These are phyloP conservation scores for Thozetella sp. DNA, from an alignment of 495 filamentous ascomycete species.

Conservation along the genomic window DNA sequence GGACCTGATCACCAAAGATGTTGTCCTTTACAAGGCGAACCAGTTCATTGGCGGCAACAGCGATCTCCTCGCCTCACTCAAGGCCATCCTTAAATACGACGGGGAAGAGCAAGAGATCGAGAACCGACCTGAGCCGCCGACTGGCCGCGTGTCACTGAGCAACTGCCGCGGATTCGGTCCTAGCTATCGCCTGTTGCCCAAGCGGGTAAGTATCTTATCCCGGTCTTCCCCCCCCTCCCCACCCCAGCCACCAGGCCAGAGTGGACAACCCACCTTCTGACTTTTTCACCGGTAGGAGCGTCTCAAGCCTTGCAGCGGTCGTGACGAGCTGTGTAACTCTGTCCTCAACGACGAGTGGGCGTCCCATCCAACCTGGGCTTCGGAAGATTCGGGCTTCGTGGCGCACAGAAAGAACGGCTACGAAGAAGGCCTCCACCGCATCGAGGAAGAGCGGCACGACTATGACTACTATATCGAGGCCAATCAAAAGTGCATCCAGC, in stretches of 20 bases:
- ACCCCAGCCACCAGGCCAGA: not conserved
- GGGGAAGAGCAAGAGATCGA: slow-evolving; percentile 78
- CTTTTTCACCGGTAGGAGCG: slow-evolving; percentile 55
- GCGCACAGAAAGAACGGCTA: slow-evolving; percentile 94
- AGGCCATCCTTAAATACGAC: slow-evolving; percentile 71
- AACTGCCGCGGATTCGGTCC: slow-evolving; percentile 93
- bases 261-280: not conserved
- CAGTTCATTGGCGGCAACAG: slow-evolving; percentile 85
- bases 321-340: slow-evolving; percentile 87
- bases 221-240: not conserved
- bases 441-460: slow-evolving; percentile 98
- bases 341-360: slow-evolving; percentile 99
- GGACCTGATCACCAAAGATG: slow-evolving; percentile 81
- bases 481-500: slow-evolving; percentile 87
- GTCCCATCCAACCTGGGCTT: slow-evolving; percentile 98
- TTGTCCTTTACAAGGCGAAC: slow-evolving; percentile 77
- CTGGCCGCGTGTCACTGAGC: slow-evolving; percentile 79
- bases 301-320: slow-evolving; percentile 84
- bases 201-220: slow-evolving; percentile 51
- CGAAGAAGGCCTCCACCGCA: slow-evolving; percentile 91
- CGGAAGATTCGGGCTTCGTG: slow-evolving; percentile 97
- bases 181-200: slow-evolving; percentile 91
- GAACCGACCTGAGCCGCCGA: slow-evolving; percentile 71
- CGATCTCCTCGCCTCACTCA: slow-evolving; percentile 87
- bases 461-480: slow-evolving; percentile 99